These are phyloP conservation scores for Ophiostoma quercus DNA, from an alignment of 2,329 filamentous ascomycete genomes.

Conservation along the genomic window DNA sequence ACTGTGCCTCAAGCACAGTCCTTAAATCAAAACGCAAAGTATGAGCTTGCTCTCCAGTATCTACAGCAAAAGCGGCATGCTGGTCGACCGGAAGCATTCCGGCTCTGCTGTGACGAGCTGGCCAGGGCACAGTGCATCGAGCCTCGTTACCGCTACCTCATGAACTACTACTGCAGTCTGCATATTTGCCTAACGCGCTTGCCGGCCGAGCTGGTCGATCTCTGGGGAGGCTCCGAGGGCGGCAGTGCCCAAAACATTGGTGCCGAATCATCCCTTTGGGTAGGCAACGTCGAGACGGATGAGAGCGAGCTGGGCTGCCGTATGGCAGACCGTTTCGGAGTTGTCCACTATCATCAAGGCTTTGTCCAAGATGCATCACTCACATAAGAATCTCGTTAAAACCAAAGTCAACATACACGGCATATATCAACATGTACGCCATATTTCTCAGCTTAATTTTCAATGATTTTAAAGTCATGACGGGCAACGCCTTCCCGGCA, in stretches of 20 bases:
- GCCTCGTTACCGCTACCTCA: slow-evolving; percentile 24
- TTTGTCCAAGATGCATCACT: slow-evolving; percentile 21
- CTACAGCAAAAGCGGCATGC: slow-evolving; percentile 14
- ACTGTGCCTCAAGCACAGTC: neutral
- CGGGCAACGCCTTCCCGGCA: too few species aligned
- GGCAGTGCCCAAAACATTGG: neutral
- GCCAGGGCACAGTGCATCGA: slow-evolving; percentile 17
- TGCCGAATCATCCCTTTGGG: slow-evolving; percentile 21
- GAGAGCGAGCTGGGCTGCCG: slow-evolving; percentile 20
- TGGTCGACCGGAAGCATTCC: neutral
- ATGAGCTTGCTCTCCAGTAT: slow-evolving; percentile 15
- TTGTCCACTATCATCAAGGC: slow-evolving; percentile 19
- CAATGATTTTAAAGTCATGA: neutral
- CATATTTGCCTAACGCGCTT: slow-evolving; percentile 23
- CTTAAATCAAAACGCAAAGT: neutral
- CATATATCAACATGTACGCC: neutral
- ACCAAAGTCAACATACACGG: neutral
- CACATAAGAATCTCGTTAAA: neutral
- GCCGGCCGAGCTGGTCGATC: slow-evolving; percentile 16
- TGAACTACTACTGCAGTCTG: slow-evolving; percentile 25
- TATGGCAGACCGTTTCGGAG: neutral
- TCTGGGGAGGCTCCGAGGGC: slow-evolving; percentile 11
- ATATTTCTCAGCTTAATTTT: neutral
- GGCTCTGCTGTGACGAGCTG: slow-evolving; percentile 22
- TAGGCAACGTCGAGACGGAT: slow-evolving; percentile 22